Evolutionary conservation across 495 filamentous ascomycete genomes (phyloP).

Genomic region (Entonaema liquescens): DNA sequence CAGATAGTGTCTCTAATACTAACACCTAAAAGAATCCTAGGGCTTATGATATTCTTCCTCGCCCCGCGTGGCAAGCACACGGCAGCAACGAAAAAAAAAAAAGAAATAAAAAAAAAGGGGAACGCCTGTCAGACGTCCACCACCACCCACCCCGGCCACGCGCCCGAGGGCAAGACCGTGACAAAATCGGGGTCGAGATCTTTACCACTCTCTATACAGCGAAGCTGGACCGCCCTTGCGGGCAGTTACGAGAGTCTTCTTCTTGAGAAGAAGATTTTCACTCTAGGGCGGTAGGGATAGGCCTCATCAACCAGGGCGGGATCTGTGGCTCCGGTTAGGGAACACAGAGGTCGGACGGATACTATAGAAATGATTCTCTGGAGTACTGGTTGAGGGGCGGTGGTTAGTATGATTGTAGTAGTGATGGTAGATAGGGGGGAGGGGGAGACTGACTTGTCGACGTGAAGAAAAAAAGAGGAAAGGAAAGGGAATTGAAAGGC

Average conservation of each 20-base stretch:
- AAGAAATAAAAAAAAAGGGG: no score
- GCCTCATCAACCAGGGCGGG: slow-evolving; percentile 69
- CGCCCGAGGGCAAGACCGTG: slow-evolving; percentile 61
- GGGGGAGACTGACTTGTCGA: slow-evolving; percentile 29
- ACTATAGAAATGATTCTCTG: slow-evolving; percentile 84
- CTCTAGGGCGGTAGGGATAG: slow-evolving; percentile 68
- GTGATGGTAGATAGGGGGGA: background rate
- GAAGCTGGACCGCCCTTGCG: slow-evolving; percentile 54
- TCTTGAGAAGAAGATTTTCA: slow-evolving; percentile 53
- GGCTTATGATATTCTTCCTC: no score
- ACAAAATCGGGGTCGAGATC: slow-evolving; percentile 65
- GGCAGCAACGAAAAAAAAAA: slow-evolving; percentile 52
- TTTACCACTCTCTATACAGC: slow-evolving; percentile 69
- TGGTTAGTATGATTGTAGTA: slow-evolving; percentile 15
- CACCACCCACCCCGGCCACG: slow-evolving; percentile 65
- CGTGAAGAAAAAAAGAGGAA: slow-evolving; percentile 47
- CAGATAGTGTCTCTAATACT: no score
- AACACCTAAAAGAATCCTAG: no score
- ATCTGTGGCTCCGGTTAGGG: slow-evolving; percentile 74
- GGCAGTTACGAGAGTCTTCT: slow-evolving; percentile 58
- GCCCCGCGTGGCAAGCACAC: slow-evolving; percentile 49
- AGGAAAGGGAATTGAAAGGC: no score
- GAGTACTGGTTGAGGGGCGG: slow-evolving; percentile 25
- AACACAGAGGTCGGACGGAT: slow-evolving; percentile 80
- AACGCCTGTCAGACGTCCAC: slow-evolving; percentile 70